Base-by-base conservation (phyloP, 352 stramenopile genomes). In the Phytophthora aleatoria region DNA sequence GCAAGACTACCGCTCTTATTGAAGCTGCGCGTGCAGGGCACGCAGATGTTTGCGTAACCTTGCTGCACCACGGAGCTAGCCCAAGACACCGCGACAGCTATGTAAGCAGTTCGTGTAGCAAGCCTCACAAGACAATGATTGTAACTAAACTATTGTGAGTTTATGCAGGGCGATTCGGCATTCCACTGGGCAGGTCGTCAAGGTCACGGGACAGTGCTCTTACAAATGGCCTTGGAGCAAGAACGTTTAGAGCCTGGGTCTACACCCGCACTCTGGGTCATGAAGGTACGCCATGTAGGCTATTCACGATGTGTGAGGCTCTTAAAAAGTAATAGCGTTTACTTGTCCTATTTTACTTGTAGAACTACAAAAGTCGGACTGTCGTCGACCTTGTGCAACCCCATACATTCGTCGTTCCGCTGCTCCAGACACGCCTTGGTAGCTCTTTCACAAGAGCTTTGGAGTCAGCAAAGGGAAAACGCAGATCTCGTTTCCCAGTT, bases 141-240 rank as follows among this genome's bases (percentile, higher is more conserved):
- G 16, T 30, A 28, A 30, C 44, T 5, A 50, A 35, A 33, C 35
- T 33, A 4, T 10, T 27, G 26, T 27, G 20, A 44, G 20, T 12
- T 35, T 31, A 48, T 28, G 11, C 57, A 87, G 81, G 85, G 85
- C 1, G 85, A 94, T 64, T 91, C 85, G 6, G 68, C 79, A 8
- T 85, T 94, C 11, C 85, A 94, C 53, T 92, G 81, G 81, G 83
- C 79, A 10, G 85, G 71, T 0, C 71, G 85, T 15, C 73, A 83
- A 30, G 63, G 65, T 1, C 83, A 85, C 36, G 79, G 82, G 5
- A 71, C 65, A 5, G 61, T 90, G n/a, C 70, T 90, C 0, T 36
- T 91, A 12, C 54, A 62, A 13, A 76, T 90, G 50, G 76, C 79
- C 2, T 55, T 85, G 6, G 63, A 74, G 24, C 51, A 83, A n/a